Evolutionary conservation across 805 yeast genomes (phyloP).

Genomic region (Novakomyces olei): DNA sequence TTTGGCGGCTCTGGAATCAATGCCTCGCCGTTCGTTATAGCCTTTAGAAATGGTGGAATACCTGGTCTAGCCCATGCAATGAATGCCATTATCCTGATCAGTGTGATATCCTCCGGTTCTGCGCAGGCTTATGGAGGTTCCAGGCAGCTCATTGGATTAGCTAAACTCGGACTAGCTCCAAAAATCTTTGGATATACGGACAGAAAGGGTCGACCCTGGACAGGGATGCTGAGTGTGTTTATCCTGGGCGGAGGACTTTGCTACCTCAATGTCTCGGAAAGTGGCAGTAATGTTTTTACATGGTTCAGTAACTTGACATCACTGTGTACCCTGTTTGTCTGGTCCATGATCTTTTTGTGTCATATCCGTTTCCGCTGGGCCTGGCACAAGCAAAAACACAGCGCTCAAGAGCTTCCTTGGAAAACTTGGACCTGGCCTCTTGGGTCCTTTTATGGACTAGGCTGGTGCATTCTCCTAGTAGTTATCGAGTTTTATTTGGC

Average conservation of each 20-base stretch:
- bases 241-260: constrained; percentile 20
- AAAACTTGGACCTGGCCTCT: constrained; percentile 42
- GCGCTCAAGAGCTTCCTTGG: constrained; percentile 35
- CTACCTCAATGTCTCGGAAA: neutral
- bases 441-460: constrained; percentile 43
- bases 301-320: constrained; percentile 68
- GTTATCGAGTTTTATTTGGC: constrained; percentile 79
- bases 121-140: constrained; percentile 50
- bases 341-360: constrained; percentile 52
- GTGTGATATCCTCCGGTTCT: constrained; percentile 57
- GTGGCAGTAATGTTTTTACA: constrained; percentile 25
- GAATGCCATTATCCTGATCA: constrained; percentile 47
- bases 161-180: constrained; percentile 30
- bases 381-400: constrained; percentile 40
- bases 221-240: constrained; percentile 30
- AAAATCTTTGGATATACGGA: constrained; percentile 44
- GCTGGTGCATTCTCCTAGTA: no score
- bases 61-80: constrained; percentile 45
- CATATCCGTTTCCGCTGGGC: constrained; percentile 50
- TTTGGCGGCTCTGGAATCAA: constrained; percentile 26
- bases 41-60: constrained; percentile 44
- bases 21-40: constrained; percentile 56
- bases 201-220: constrained; percentile 55
- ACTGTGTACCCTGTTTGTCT: constrained; percentile 49
- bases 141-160: constrained; percentile 28